Evolutionary conservation across 2,329 filamentous ascomycete genomes (phyloP).

Genomic region (Lasiodiplodia hormozganensis): DNA sequence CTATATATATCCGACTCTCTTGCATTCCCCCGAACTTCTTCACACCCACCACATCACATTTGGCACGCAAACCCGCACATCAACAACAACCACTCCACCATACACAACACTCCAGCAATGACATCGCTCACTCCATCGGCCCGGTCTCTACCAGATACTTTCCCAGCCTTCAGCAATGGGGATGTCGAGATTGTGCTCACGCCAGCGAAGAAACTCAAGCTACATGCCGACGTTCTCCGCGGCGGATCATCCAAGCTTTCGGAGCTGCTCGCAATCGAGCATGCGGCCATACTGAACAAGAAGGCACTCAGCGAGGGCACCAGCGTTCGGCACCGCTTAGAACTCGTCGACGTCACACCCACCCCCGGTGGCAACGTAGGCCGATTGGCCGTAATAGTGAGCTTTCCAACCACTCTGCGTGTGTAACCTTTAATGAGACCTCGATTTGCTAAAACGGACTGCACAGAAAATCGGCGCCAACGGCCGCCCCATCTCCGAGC

Average conservation of each 20-base stretch:
- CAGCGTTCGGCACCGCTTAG: slow-evolving; percentile 43
- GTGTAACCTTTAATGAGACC: too few species aligned
- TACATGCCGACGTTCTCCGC: slow-evolving; percentile 45
- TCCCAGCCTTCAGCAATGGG: slow-evolving; percentile 5
- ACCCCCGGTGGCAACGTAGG: background rate
- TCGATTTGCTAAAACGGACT: background rate
- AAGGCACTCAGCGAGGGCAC: slow-evolving; percentile 37
- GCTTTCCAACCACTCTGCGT: background rate
- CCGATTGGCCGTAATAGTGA: background rate
- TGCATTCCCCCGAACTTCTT: background rate
- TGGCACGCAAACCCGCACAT: background rate
- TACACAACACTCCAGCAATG: background rate
- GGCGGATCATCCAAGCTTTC: slow-evolving; percentile 40
- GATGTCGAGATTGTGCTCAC: slow-evolving; percentile 38
- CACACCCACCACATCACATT: too few species aligned
- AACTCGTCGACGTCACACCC: slow-evolving; percentile 36
- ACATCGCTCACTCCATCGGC: background rate
- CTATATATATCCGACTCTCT: background rate
- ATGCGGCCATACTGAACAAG: slow-evolving; percentile 38
- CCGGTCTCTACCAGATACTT: background rate
- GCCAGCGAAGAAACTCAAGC: slow-evolving; percentile 40
- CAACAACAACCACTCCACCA: background rate
- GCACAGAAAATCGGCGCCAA: slow-evolving; percentile 46
- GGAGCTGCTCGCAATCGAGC: slow-evolving; percentile 39
- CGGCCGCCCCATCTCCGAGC: slow-evolving; percentile 38